Base-by-base conservation (phyloP, 441 rosid species). In the Hura crepitans region DNA sequence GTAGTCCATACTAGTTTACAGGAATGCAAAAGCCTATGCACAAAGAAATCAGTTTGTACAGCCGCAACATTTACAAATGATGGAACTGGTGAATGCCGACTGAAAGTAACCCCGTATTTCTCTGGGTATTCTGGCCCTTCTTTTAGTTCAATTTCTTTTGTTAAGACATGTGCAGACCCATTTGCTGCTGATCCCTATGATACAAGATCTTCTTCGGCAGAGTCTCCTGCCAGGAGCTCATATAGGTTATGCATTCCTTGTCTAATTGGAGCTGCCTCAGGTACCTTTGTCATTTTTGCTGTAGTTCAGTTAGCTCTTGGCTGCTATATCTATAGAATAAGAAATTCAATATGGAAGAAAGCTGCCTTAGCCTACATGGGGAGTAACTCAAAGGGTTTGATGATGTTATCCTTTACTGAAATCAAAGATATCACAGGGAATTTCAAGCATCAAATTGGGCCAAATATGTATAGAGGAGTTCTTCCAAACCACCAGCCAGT, bases 41-140 rank as follows among this genome's bases (percentile, higher is more conserved):
- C 50, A 15, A 78, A 64, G 43, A 72, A 87, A 35, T 63, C 78
- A 17, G 25, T 54, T 45, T 92, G 97, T 72, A 76, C 81, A 0
- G 91, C 97, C 20, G 86, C 77, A 57, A 87, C 97, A 59, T 92
- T 82, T 75, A 71, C 65, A 49, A 90, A 87, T 28, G 82, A 85
- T 76, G 86, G 86, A 68, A 69, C 64, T 50, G 82, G 86, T 62
- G 74, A 74, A 59, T 92, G 97, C 79, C 76, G 50, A 10, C 55
- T 85, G 65, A 85, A 80, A 81, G 76, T 23, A 57, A 83, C 89
- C 5, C 81, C 69, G 8, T 88, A 85, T 67, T 72, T 88, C 22
- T 85, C 90, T 7, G 97, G 96, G 53, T 81, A 87, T 78, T 80
- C 86, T 27, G 83, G 84, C 56, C 85, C 92, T 20, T 87, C 90